Base-by-base conservation (phyloP, 129 eudicot genomes). In the Dittrichia graveolens region DNA sequence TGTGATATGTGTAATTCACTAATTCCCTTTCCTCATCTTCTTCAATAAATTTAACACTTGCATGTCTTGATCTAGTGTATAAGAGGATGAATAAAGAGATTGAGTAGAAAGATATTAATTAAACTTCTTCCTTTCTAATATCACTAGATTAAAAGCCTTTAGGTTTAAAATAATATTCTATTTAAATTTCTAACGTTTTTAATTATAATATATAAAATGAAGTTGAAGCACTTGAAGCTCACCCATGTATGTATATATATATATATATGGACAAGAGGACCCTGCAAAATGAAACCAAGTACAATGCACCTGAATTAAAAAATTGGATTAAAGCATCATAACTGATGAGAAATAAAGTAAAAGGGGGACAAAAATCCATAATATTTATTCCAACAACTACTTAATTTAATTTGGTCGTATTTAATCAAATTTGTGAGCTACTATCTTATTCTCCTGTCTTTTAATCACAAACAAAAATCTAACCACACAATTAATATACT, bases 341-440 rank as follows among this genome's bases (percentile, higher is more conserved):
- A 53, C 65, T 16, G 65, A 72, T 39, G 37, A 53, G 61, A 72
- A 39, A 71, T 63, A 72, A 47, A 16, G 58, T 47, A 61, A 39
- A 39, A 55, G 82, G 82, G 77, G 77, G 82, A 62, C 82, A 78
- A 61, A 71, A 61, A 78, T 71, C 76, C 72, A 70, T 75, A 46
- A 56, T 76, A 61, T 72, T 65, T 53, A 78, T 71, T 71, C 77
- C 77, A 72, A 54, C 77, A 13, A 78, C 82, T 64, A 35, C 44
- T 34, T 71, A 38, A 44, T 39, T 78, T 43, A 69, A 42, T 6
- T 24, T 60, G 16, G 49, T 24, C 42, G 4, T 10, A 37, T 37
- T 34, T 46, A 39, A 45, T 47, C 5, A 45, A 6, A 5, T 16
- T 8, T 8, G 7, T 65, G 11, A 42, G 40, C 2, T 64, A 43